Evolutionary conservation across 1,139 yeast species (phyloP).

Genomic region (Starmera stellimalicola): DNA sequence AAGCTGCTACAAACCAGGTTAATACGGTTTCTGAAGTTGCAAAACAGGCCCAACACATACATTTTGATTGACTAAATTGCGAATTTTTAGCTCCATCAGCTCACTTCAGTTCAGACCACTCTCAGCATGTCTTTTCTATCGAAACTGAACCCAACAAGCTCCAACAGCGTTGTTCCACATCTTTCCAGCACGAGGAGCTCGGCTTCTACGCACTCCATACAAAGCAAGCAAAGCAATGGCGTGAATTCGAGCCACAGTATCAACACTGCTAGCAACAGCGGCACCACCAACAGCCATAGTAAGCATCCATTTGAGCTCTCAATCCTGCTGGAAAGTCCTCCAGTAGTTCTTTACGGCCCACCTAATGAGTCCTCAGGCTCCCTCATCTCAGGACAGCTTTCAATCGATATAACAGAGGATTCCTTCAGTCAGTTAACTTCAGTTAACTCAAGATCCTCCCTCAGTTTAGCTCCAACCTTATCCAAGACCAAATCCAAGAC

Average conservation of each 20-base stretch:
- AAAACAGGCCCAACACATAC: too few species aligned
- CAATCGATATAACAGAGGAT: slow-evolving; percentile 21
- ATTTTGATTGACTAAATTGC: too few species aligned
- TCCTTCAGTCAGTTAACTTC: slow-evolving; percentile 6
- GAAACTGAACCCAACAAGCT: slow-evolving; percentile 1
- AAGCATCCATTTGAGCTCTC: slow-evolving; percentile 36
- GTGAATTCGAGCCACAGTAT: not conserved
- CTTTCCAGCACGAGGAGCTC: too few species aligned
- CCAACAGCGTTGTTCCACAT: too few species aligned
- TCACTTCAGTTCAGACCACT: too few species aligned
- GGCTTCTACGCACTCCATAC: too few species aligned
- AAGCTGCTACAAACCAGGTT: too few species aligned
- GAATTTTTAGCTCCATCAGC: too few species aligned
- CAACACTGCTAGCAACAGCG: slow-evolving; percentile 7
- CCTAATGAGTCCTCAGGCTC: slow-evolving; percentile 81
- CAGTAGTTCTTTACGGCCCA: slow-evolving; percentile 73
- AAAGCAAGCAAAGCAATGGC: too few species aligned
- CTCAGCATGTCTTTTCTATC: slow-evolving; percentile 3
- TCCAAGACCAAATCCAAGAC: slow-evolving; percentile 8
- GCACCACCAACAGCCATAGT: slow-evolving; percentile 10
- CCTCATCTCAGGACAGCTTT: slow-evolving; percentile 65
- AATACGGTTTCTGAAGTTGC: too few species aligned
- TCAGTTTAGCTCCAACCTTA: slow-evolving; percentile 10
- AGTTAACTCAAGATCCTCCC: slow-evolving; percentile 17
- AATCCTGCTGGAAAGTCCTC: slow-evolving; percentile 80